Evolutionary conservation across 768 basidiomycete species (phyloP), one percentile per base, ranked within the genome.

Genomic region (Leccinum olivaceopallidum): DNA sequence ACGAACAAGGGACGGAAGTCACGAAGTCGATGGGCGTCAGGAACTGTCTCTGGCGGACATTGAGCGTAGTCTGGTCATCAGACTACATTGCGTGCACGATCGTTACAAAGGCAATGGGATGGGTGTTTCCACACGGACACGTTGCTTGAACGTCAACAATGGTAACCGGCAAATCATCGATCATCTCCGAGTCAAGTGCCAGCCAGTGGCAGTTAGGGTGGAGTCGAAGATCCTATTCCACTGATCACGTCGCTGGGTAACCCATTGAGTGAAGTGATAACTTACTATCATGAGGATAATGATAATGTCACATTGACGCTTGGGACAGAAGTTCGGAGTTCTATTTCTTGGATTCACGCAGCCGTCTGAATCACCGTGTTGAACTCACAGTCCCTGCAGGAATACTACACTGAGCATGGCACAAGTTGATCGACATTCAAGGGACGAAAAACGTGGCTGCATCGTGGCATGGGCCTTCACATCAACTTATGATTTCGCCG

Each of bases 111-210:
- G 47, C 68, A 22, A 52, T 68, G 24, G 60, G 67, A 22, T 71
- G 66, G 72, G 1, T 67, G 3, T 71, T 62, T 22, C 66, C 69
- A 32, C 64, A 64, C 55, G 58, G 58, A 26, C 65, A 51, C 22
- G 30, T 53, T 42, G 7, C 39, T 42, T 42, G 18, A n/a, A 18
- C 39, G 18, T 42, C 18, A n/a, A 42, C 7, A 9, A 42, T 18
- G 18, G 39, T 42, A 18, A 7, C 18, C 18, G 18, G 39, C 5
- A 36, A 16, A 37, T 42, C 8, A 42, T 42, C 16, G n/a, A n/a
- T n/a, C n/a, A n/a, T n/a, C n/a, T 42, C 6, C 8, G 6, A n/a
- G 39, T 42, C 13, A 18, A 42, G 18, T 42, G 39, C 18, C 18
- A 14, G 14, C 39, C 39, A 30, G 28, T 30, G 16, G 8, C 18